Percentiles rank a stretch among this genome's conserved stretches.
phyloP scores from a whole-genome alignment of 176 grass and related monocot species.

The Aegilops speltoides region DNA sequence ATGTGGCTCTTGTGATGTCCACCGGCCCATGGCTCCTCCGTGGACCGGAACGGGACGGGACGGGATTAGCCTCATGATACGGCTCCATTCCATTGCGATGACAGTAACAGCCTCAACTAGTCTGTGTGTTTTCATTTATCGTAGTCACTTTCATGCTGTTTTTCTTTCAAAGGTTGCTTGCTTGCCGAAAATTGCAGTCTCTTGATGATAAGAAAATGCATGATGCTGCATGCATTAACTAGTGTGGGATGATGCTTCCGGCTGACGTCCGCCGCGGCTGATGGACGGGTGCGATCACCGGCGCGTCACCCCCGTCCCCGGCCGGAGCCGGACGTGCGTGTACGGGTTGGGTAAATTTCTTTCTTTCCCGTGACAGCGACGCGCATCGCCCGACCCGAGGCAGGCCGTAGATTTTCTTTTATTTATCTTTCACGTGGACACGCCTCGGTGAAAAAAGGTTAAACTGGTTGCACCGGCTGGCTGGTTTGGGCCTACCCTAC shows the following conservation, averaged over 20 bases:
- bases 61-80: too few relatives aligned
- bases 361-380: neutral
- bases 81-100: too few relatives aligned
- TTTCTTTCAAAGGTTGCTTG: neutral
- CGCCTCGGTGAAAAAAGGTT: neutral
- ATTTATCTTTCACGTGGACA: neutral
- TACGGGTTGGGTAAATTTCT: neutral
- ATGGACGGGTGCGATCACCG: slow-evolving; percentile 11
- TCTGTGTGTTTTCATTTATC: neutral
- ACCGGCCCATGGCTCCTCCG: neutral
- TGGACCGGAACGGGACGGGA: neutral
- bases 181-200: neutral
- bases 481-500: neutral
- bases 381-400: neutral
- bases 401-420: neutral
- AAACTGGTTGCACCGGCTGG: too few relatives aligned
- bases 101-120: neutral
- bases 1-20: neutral
- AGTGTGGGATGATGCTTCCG: neutral
- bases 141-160: neutral
- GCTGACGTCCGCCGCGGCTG: neutral
- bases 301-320: slow-evolving; percentile 1
- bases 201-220: neutral
- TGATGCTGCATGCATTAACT: neutral
- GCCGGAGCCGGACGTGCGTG: too few relatives aligned